phyloP scores from a whole-genome alignment of 2,329 filamentous ascomycete genomes.

The Penicillium sp. region DNA sequence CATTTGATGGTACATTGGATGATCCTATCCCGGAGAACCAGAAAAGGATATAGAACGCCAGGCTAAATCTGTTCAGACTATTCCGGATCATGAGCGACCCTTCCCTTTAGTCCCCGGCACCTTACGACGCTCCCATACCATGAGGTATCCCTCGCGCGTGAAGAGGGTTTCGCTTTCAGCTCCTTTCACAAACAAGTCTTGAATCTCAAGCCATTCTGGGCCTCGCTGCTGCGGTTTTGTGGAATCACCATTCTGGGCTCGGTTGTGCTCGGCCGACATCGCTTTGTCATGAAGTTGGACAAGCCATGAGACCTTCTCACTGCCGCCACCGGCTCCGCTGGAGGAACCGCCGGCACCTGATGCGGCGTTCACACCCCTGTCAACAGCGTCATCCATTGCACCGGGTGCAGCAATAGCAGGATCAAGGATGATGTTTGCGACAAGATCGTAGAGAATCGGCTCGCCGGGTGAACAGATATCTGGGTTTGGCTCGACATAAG shows the following conservation, averaged over 20 bases:
- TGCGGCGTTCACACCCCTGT: slow-evolving; percentile 40
- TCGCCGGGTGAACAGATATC: slow-evolving; percentile 68
- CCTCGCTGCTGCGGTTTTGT: slow-evolving; percentile 42
- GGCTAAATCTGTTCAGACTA: not conserved
- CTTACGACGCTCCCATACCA: slow-evolving; percentile 89
- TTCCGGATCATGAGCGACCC: slow-evolving; percentile 16
- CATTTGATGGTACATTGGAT: slow-evolving; percentile 13
- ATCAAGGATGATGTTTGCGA: slow-evolving; percentile 77
- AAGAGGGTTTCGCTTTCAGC: slow-evolving; percentile 87
- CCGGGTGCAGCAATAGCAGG: slow-evolving; percentile 64
- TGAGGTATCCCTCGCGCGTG: slow-evolving; percentile 89
- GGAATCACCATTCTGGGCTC: slow-evolving; percentile 25
- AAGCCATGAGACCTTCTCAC: slow-evolving; percentile 92
- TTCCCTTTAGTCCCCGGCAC: slow-evolving; percentile 41
- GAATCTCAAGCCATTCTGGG: slow-evolving; percentile 87
- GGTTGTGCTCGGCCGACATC: slow-evolving; percentile 43
- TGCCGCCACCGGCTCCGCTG: slow-evolving; percentile 75
- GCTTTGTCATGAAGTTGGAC: slow-evolving; percentile 82
- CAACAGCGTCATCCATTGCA: slow-evolving; percentile 45
- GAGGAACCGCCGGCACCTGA: slow-evolving; percentile 38
- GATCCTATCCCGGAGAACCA: not conserved
- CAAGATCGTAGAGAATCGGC: slow-evolving; percentile 90
- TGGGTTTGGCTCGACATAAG: slow-evolving; percentile 87
- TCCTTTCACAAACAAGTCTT: slow-evolving; percentile 90
- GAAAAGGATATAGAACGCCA: not conserved